Evolutionary conservation across 495 filamentous ascomycete genomes (phyloP), one percentile per base, ranked within the genome.

Genomic region (Hypoxylon trugodes): DNA sequence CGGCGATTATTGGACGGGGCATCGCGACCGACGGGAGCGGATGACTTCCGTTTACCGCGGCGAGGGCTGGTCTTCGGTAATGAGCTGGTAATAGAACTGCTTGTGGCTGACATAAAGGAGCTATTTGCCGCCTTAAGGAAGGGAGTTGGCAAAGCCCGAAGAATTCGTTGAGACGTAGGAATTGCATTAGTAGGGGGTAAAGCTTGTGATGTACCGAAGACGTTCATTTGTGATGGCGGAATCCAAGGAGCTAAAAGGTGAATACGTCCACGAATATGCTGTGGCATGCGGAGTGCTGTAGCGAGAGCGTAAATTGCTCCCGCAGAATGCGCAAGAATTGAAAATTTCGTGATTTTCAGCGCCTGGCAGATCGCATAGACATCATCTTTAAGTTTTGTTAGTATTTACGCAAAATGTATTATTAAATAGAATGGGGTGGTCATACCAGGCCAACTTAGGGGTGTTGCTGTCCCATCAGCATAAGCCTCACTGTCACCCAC

Each of bases 181-280:
- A 99, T 88, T 6, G 92, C 89, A 65, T 89, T 93, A 1, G 84
- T 87, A 0, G 92, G 92, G 0, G 90, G 86, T 7, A 89, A 77
- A 8, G 89, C 86, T 60, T 90, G 86, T 13, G 89, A 85, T n/a
- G 89, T 82, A 24, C 92, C 79, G 43, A 96, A 87, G 26, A 86
- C 89, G 30, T 87, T 93, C 80, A 98, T 90, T 69, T 99, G 95
- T n/a, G 92, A 96, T 0, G 95, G 95, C 1, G 95, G 95, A 35
- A 99, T 98, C 96, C 95, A 99, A 0, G 95, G 95, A 1, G 95
- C 94, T 9, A 99, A 82, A 6, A 99, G 86, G 75, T 99, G 95
- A 19, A 99, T 94, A 26, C 91, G 90, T 21, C 96, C 94, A 12
- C 94, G 88, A 61, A 99, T 95, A 72, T 97, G 91, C 65, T 97